Base-by-base conservation (phyloP, 192 early-diverging fungal species). In the Coemansia sp. region DNA sequence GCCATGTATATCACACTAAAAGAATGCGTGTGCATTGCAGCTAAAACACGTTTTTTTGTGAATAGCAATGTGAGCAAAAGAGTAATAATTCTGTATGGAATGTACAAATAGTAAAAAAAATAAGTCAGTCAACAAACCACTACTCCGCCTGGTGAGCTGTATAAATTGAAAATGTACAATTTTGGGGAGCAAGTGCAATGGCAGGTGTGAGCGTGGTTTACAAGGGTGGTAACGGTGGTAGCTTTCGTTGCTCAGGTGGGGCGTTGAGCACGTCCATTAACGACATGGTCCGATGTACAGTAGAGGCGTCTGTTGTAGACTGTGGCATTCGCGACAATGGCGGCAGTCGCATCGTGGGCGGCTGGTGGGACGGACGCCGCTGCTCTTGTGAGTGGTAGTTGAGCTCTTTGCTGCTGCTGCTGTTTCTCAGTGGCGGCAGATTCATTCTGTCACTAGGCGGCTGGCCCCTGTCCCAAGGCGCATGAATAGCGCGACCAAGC, bases 221-320 rank as follows among this genome's bases (percentile, higher is more conserved):
- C 44, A 68, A 56, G 22, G 77, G 42, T 3, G 80, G 75, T 40
- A 77, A 71, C 48, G 80, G 80, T 8, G 80, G 80, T 10, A 82
- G 80, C 65, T 39, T 82, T 69, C 80, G 80, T 53, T 82, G 69
- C 75, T 82, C 71, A 0, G 80, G 80, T 61, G 80, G 75, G 4
- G 75, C 80, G 60, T 82, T 77, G 34, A 82, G 75, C 72, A 82
- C 31, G 29, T 73, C 80, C 80, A 82, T 74, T 63, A 82, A 55
- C 36, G 80, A 82, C 80, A 82, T 74, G 27, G 80, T 67, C 45
- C 78, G 73, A 38, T 67, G 64, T 60, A 67, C 74, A 24, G 78
- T 55, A 39, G 55, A 22, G 19, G 34, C 17, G 41, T 19, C 24
- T 8, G 22, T 19, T 19, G 53, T 22, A 0, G 45, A 3, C 10